phyloP scores from a whole-genome alignment of 352 stramenopile genomes.

The Globisporangium megalacanthum region DNA sequence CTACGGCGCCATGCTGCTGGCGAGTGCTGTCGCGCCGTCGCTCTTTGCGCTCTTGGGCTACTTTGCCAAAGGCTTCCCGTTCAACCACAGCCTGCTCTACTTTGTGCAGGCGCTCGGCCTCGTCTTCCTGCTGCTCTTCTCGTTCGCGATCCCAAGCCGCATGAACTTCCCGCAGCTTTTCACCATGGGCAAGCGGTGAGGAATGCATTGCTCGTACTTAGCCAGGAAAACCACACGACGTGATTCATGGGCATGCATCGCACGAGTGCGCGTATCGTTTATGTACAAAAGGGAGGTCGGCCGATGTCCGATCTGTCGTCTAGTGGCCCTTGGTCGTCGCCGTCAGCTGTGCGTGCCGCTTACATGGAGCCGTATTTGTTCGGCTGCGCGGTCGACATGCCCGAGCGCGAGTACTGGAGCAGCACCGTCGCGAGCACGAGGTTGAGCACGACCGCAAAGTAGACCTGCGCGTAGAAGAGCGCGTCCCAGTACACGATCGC shows the following conservation, averaged over 20 bases:
- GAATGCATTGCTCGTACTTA: neutral
- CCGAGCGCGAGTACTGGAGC: slow-evolving; percentile 55
- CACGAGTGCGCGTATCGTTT: slow-evolving; percentile 1
- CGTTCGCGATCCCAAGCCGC: slow-evolving; percentile 66
- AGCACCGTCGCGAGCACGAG: slow-evolving; percentile 44
- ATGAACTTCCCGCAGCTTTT: slow-evolving; percentile 83
- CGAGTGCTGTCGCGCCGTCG: slow-evolving; percentile 36
- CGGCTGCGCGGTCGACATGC: slow-evolving; percentile 47
- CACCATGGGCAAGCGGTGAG: slow-evolving; percentile 71
- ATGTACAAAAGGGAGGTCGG: slow-evolving; percentile 11
- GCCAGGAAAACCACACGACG: too few species aligned
- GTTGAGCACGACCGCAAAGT: slow-evolving; percentile 67
- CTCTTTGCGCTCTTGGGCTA: slow-evolving; percentile 75
- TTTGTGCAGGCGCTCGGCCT: slow-evolving; percentile 65
- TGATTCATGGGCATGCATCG: neutral
- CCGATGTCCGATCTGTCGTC: neutral
- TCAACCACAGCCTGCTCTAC: slow-evolving; percentile 77
- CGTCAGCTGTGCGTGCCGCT: neutral
- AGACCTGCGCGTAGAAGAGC: slow-evolving; percentile 75
- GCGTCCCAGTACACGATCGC: slow-evolving; percentile 72
- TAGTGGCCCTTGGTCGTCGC: neutral
- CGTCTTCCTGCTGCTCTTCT: slow-evolving; percentile 69
- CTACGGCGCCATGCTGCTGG: slow-evolving; percentile 54
- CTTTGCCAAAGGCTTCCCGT: slow-evolving; percentile 69
- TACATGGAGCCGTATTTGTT: slow-evolving; percentile 35